These are phyloP conservation scores for Leishmania aethiopica DNA, from an alignment of 208 protist species.

Conservation along the genomic window DNA sequence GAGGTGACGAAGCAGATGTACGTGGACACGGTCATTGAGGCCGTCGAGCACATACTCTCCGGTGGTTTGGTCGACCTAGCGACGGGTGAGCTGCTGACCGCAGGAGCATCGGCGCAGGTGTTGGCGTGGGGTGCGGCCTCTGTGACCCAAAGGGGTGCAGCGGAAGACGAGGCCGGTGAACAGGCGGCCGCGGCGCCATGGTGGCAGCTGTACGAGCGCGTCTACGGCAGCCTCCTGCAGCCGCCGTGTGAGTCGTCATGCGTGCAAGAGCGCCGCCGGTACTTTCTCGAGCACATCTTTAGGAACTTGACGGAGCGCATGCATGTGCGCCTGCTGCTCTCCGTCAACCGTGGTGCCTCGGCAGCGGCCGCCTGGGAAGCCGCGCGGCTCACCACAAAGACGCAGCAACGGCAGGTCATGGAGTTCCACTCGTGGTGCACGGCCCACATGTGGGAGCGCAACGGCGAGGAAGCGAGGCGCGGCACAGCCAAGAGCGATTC, in stretches of 20 bases:
- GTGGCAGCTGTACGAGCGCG: conserved; percentile 27
- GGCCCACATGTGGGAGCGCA: background rate
- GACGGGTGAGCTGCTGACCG: conserved; percentile 50
- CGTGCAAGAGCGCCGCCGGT: background rate
- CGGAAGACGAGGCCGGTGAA: background rate
- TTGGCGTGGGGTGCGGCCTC: background rate
- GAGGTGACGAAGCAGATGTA: conserved; percentile 56
- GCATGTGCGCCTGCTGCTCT: conserved; percentile 84
- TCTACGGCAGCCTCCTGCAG: conserved; percentile 24
- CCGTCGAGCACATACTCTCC: conserved; percentile 64
- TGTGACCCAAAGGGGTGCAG: background rate
- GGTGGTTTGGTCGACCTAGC: conserved; percentile 71
- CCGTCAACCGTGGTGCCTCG: conserved; percentile 60
- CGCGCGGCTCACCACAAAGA: conserved; percentile 40
- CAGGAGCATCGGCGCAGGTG: conserved; percentile 1
- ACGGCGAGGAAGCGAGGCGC: background rate
- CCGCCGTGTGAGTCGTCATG: background rate
- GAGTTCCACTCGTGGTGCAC: conserved; percentile 46
- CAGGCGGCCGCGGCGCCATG: conserved; percentile 11
- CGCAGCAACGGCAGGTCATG: conserved; percentile 52
- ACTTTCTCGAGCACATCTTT: conserved; percentile 4
- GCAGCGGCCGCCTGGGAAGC: conserved; percentile 42
- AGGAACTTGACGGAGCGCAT: conserved; percentile 24
- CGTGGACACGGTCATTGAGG: conserved; percentile 47
- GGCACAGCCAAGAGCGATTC: background rate